Evolutionary conservation across 73 alveolate genomes (phyloP), one percentile per base, ranked within the genome.

Genomic region (Urostyla sp.): DNA sequence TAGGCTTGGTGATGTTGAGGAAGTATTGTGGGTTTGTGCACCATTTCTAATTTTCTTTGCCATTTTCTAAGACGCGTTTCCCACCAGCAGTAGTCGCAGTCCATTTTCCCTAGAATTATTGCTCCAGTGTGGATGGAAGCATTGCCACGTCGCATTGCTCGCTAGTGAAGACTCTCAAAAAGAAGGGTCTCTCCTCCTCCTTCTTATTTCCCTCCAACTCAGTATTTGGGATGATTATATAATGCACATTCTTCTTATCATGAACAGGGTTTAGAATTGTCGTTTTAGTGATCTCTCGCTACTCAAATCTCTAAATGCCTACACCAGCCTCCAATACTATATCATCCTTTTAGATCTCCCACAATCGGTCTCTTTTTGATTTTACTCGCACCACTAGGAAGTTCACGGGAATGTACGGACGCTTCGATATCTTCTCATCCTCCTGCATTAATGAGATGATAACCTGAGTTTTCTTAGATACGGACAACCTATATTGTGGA

Each of bases 401-500:
- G 67, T 96, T 95, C 54, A 93, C 95, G 37, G 97, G 96, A 36
- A 97, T 94, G 88, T 97, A 97, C 45, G 96, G 90, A 52, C 86
- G 84, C 72, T 94, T 96, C 13, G 96, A 90, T 36, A 95, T 87
- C 78, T 97, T 97, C 83, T 96, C 98, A 90, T 97, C 99, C 49
- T 91, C 98, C 78, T 96, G 97, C 99, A 97, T 97, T 53, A 97
- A 88, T 8, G 98, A 92, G 27, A 97, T 87, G 61, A 92, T 94
- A 36, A 97, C 78, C 75, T 97, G 93, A 66, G 99, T 97, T 56
- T 96, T 96, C 80, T 96, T 96, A 1, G 85, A 54, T 20, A 97
- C 97, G 66, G 95, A 91, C 40, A 97, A 67, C 75, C 97, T 90
- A 84, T 79, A 97, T 73, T 97, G 97, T 20, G 99, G 99, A 85